Evolutionary conservation across 495 filamentous ascomycete genomes (phyloP), one percentile per base, ranked within the genome.

Genomic region (Cercophora scortea): DNA sequence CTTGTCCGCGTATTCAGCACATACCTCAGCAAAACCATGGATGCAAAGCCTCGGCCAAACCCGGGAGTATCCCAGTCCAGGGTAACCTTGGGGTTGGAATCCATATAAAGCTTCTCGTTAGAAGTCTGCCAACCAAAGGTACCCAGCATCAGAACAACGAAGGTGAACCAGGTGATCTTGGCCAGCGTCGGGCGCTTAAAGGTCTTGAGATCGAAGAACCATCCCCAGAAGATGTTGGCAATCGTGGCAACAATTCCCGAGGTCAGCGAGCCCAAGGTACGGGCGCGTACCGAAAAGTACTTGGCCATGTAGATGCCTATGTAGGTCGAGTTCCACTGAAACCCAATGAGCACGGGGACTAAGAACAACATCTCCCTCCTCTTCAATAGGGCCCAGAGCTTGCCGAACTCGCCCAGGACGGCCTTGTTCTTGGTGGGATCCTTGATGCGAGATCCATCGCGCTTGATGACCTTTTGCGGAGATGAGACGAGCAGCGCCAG

Each of bases 261-360:
- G n/a, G 72, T 68, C 19, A 78, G 68, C 1, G 69, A 66, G 7
- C 74, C 76, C 1, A 83, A 64, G 0, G 79, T 74, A 7, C 80
- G 68, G 1, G 76, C 66, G 1, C 78, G 72, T 8, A 83, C 79
- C 1, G 75, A 76, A 61, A 83, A 82, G 57, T 83, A 82, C 47
- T 77, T 76, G 15, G 78, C 76, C 55, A 81, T 67, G 61, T 81
- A 82, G 54, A 80, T 82, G n/a, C 75, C 72, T 34, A 76, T 64
- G 42, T 83, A 82, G 4, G 79, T 78, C 6, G 60, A 52, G 47
- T 79, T 79, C 70, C 78, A 82, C 43, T 76, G 74, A 45, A 73
- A 75, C 0, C 77, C 75, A n/a, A 80, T 62, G 33, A 79, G 70
- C 38, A 82, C 66, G 9, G 79, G 79, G 13, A 83, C 64, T 6